Base-by-base conservation (phyloP, 2,329 filamentous ascomycete species). In the Orbilia ellipsospora region DNA sequence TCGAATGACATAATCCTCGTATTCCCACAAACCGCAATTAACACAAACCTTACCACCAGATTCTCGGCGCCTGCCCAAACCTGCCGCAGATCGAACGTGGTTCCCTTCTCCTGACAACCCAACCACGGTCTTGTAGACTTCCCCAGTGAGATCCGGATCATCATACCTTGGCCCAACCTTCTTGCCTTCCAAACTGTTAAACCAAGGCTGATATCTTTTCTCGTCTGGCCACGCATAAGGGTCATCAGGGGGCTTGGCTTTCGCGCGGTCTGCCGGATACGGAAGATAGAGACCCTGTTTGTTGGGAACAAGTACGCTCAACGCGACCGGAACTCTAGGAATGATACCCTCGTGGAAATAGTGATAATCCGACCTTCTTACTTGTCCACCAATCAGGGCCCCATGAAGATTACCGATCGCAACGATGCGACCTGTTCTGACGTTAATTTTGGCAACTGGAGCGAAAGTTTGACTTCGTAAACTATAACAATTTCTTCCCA, bases 11-110 rank as follows among this genome's bases (percentile, higher is more conserved):
- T 70, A 77, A n/a, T 54, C 60, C 44, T 77, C 61, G 28, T 63
- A 64, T 42, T 77, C 73, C 73, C 73, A 77, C 15, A 77, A 28
- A 7, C 66, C 73, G 28, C 73, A 77, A 45, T 77, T 77, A 5
- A 57, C 44, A 31, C 73, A 77, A 4, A 23, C 52, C 23, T 66
- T 52, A 15, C 66, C 72, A 2, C 73, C 73, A 6, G 7, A 23
- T 26, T 66, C 62, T 31, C 59, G 18, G 6, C 73, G n/a, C 45
- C 31, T 36, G 3, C 54, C 60, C 4, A 7, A 23, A 2, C 66
- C 65, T 7, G 31, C 56, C 4, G 54, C 42, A n/a, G 56, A 66
- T 26, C 59, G 56, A 12, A 51, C 20, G 26, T 72, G 65, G 2
- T 20, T 15, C 3, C 73, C 73, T 51, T 69, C 59, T 0, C 72